Evolutionary conservation across 306 rosid genomes (phyloP), one percentile per base, ranked within the genome.

Genomic region (Leucaena leucocephala): DNA sequence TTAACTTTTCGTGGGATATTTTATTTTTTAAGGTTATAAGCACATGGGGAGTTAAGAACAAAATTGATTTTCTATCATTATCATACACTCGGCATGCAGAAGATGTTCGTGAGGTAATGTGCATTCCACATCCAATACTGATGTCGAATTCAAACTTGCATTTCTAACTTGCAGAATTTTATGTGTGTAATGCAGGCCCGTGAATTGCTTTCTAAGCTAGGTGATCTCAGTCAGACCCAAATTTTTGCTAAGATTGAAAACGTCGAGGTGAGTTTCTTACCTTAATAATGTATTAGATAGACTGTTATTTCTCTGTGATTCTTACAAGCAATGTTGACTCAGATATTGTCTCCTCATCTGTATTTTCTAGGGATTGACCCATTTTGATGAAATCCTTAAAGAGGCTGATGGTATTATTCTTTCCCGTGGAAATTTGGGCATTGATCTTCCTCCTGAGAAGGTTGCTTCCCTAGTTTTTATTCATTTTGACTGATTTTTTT

Each of bases 361-460:
- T 79, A 36, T 27, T 74, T 81, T 78, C 61, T 85, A 94, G 98
- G 98, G 98, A 58, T 83, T 94, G 89, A 76, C 79, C 76, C 93
- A 94, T 86, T 94, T 94, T 81, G 94, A 94, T 78, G 98, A 94
- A 81, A 94, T 94, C 80, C 87, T 94, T 72, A 87, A 84, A 89
- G 98, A 92, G 87, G 98, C 98, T 38, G 98, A 94, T 88, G 98
- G 98, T 64, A 85, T 94, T 68, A 94, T 94, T 68, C 82, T 94
- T 77, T 87, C 98, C 69, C 98, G 98, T 67, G 97, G 98, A 84
- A 92, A 89, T 85, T 87, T 94, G 93, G 98, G 98, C 34, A 86
- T 94, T 69, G 97, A 94, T 92, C 93, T 94, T 72, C 98, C 98
- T 39, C 98, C 98, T 7, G 98, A 94, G 88, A 94, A 94, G 93